Evolutionary conservation across 2,329 filamentous ascomycete genomes (phyloP), one percentile per base, ranked within the genome.

Genomic region (Aschersonia sp.): DNA sequence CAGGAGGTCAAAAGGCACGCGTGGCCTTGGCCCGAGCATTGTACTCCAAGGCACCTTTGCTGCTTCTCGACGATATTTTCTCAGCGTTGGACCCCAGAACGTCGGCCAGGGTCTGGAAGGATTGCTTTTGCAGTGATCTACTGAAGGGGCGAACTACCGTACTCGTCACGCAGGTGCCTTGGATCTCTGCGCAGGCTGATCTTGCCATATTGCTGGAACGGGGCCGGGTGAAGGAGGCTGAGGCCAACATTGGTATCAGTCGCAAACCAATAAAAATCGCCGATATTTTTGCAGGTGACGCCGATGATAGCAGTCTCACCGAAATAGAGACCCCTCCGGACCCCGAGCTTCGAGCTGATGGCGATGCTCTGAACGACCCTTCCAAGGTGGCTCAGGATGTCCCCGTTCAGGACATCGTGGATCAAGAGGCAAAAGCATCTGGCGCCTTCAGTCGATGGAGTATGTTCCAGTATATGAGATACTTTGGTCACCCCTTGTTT

Each of bases 81-180:
- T 75, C 76, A 1, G 76, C 76, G 0, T 63, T 80, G 1, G 76
- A 80, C 53, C 68, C 76, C 14, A 76, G 76, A 52, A 80, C 77
- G 0, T 70, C 73, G 1, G 71, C 72, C 12, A 63, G 67, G 3
- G 65, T 81, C 2, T 79, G 75, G 70, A 68, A 74, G 49, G 64
- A 70, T 47, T 77, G 73, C 52, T 79, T 81, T 54, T 77, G 75
- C 49, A 65, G 68, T 44, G 72, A 76, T 44, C 55, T 80, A 30
- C 64, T 80, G 8, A 64, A 64, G 22, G 73, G 70, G 7, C 65
- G 76, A 32, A 80, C 76, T 1, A 66, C 71, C 1, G 69, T 80
- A 5, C 62, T 80, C 12, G 76, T 79, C 4, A 77, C 74, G 4
- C 76, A 79, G 52, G 57, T 74, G 40, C 71, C 69, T 1, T 75